phyloP scores from a whole-genome alignment of 371 early-diverging fungal genomes.

The Mortierella sp. region DNA sequence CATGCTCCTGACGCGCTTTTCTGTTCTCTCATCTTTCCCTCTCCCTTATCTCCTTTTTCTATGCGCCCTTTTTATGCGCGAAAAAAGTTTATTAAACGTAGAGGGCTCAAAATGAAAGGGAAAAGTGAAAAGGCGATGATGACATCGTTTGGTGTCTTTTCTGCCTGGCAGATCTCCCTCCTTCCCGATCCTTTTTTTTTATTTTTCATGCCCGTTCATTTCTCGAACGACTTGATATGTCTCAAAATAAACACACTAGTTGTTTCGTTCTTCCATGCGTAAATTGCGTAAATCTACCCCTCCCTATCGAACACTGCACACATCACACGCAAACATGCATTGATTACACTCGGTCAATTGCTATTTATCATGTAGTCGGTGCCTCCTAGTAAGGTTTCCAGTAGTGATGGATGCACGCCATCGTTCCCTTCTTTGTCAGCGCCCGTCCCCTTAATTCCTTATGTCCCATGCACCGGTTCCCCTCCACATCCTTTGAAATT shows the following conservation, averaged over 20 bases:
- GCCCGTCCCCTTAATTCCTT: too few relatives aligned
- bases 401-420: too few relatives aligned
- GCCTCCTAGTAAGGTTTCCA: too few relatives aligned
- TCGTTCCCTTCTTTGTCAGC: too few relatives aligned
- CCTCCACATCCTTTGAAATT: too few relatives aligned
- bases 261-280: not conserved
- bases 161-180: slow-evolving; percentile 4
- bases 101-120: not conserved
- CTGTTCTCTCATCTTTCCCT: not conserved
- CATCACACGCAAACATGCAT: too few relatives aligned
- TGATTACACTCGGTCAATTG: too few relatives aligned
- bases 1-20: not conserved
- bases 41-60: not conserved
- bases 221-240: not conserved
- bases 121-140: slow-evolving; percentile 5
- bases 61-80: slow-evolving; percentile 1
- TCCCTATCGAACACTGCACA: too few relatives aligned
- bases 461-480: too few relatives aligned
- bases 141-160: not conserved
- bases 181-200: not conserved
- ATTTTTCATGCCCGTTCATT: too few relatives aligned
- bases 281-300: too few relatives aligned
- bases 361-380: too few relatives aligned
- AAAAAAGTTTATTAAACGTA: not conserved
- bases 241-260: not conserved